Conservation (phyloP, 148 eudicot genomes). For the Pharnaceum exiguum region DNA sequence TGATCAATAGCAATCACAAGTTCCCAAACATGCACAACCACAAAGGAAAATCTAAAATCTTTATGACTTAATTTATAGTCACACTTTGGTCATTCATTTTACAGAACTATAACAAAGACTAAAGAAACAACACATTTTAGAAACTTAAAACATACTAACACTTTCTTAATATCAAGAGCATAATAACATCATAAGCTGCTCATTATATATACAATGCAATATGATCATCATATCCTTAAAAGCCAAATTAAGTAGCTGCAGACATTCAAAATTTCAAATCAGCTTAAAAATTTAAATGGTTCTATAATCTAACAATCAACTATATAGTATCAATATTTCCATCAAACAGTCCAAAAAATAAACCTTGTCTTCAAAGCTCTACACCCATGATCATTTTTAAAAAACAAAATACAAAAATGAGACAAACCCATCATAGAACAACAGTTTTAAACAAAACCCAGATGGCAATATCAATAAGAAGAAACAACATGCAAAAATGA, state of each 20-base stretch:
- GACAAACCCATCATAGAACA: background rate
- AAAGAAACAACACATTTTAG: background rate
- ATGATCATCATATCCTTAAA: too few relatives aligned
- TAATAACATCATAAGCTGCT: background rate
- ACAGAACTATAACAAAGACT: background rate
- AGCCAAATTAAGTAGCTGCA: too few relatives aligned
- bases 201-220: too few relatives aligned
- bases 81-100: background rate
- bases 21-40: too few relatives aligned
- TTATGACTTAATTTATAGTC: too few relatives aligned
- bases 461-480: background rate
- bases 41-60: too few relatives aligned
- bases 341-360: background rate
- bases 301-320: too few relatives aligned
- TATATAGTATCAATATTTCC: background rate
- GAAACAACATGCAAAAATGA: too few relatives aligned
- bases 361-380: too few relatives aligned
- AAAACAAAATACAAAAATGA: background rate
- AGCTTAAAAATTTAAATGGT: too few relatives aligned
- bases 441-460: conserved; percentile 20
- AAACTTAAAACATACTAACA: background rate
- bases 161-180: background rate
- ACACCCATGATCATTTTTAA: background rate
- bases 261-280: too few relatives aligned
- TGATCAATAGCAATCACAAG: too few relatives aligned